Evolutionary conservation across 148 eudicot species (phyloP), one percentile per base, ranked within the genome.

Genomic region (Talinum fruticosum): DNA sequence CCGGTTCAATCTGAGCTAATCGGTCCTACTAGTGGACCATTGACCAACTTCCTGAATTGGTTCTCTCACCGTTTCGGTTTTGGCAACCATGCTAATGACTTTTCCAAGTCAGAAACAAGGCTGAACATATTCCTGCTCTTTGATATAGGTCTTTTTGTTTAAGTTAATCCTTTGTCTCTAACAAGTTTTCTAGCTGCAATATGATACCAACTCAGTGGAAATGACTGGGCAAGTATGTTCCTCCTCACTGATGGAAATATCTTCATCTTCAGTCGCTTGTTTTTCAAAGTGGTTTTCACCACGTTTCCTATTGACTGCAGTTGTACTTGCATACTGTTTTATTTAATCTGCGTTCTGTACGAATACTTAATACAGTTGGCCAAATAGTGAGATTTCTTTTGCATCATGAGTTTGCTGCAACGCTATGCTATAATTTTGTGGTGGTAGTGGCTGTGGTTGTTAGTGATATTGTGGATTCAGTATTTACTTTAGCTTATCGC

Each of bases 401-500:
- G 73, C 77, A 26, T 49, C 53, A 41, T 32, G 13, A 73, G n/a
- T 49, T 74, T 35, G 24, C 16, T 69, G 38, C 73, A 80, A 30
- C 62, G n/a, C 75, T 75, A 21, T 57, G 74, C 71, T 69, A 8
- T 59, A 28, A 54, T 73, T 29, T 74, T 47, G 65, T 66, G 29
- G 61, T 57, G 73, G 54, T 69, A 57, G 37, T 72, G 67, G 65
- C 45, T 72, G 26, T 75, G 74, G 69, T 70, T 78, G 71, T 23
- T 54, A 65, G 76, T 68, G 64, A 45, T 73, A 16, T 71, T 36
- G 44, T 82, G 64, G 68, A 74, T 74, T 33, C 70, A 54, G 24
- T 78, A 80, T 80, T 80, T 84, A 84, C 76, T 74, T 77, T 16
- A 75, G 71, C 71, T 78, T 64, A 79, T 81, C 79, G 61, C 79